Percentiles rank a stretch among this genome's conserved stretches.
Evolutionary conservation across 345 rosid species (phyloP).

Genomic region (Eucalyptus victrix): DNA sequence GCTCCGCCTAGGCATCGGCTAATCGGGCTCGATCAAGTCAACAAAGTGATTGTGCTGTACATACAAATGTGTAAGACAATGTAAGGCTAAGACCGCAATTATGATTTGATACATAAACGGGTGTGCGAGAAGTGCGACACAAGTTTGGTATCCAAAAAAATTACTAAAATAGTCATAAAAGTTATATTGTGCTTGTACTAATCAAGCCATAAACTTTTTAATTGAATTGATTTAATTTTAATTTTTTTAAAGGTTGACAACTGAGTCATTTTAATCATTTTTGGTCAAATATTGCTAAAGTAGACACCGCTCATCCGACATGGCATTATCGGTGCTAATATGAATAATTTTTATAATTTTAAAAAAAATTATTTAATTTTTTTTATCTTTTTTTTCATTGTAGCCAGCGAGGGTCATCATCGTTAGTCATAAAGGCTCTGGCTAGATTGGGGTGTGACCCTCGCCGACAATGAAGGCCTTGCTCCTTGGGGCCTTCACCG

Average conservation of each 20-base stretch:
- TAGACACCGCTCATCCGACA: accelerated
- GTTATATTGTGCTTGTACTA: accelerated
- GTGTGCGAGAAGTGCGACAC: background rate
- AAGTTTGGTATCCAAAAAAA: background rate
- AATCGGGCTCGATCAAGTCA: background rate
- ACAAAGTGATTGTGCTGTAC: background rate
- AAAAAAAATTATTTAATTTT: too few species aligned
- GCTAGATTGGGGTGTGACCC: background rate
- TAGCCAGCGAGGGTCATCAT: background rate
- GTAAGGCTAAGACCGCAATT: background rate
- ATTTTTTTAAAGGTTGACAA: accelerated
- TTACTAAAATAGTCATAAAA: background rate
- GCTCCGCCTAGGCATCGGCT: background rate
- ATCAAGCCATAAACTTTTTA: accelerated
- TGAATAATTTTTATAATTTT: background rate
- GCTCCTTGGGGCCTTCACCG: accelerated
- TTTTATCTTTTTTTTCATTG: background rate
- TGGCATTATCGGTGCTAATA: accelerated
- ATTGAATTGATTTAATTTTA: accelerated
- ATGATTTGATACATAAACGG: background rate
- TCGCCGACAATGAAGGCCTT: accelerated
- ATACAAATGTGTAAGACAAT: background rate
- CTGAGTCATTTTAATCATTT: accelerated
- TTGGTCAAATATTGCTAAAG: accelerated
- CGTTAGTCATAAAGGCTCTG: accelerated